Evolutionary conservation across 495 filamentous ascomycete species (phyloP).

Genomic region (Penicillium arizonense): DNA sequence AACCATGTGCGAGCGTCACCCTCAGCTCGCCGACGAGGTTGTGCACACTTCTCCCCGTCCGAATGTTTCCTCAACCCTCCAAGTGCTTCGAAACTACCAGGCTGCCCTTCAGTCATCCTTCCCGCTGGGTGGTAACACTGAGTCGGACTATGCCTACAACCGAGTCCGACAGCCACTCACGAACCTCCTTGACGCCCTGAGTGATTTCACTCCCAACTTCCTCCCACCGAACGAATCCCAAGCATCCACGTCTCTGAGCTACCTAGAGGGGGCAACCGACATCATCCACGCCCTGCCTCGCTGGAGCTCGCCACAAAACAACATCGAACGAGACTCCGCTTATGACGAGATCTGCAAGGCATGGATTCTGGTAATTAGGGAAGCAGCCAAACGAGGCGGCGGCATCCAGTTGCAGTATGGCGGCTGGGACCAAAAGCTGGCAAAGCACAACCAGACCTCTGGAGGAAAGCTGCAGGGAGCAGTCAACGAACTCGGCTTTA

Average conservation of each 20-base stretch:
- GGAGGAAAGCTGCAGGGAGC: conserved; percentile 80
- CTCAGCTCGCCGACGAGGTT: conserved; percentile 71
- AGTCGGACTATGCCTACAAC: conserved; percentile 93
- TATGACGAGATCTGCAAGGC: conserved; percentile 95
- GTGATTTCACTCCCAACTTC: conserved; percentile 93
- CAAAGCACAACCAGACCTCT: conserved; percentile 85
- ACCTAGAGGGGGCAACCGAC: conserved; percentile 84
- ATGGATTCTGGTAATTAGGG: conserved; percentile 88
- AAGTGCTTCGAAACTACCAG: conserved; percentile 80
- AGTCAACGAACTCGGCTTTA: conserved; percentile 69
- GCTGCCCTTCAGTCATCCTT: conserved; percentile 73
- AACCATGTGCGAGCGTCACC: conserved; percentile 85
- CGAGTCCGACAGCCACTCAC: conserved; percentile 79
- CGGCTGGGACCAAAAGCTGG: conserved; percentile 87
- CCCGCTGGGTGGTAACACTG: conserved; percentile 77
- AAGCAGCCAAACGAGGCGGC: conserved; percentile 86
- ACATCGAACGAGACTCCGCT: conserved; percentile 86
- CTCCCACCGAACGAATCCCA: conserved; percentile 89
- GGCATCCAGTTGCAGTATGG: conserved; percentile 89
- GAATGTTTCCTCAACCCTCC: conserved; percentile 72
- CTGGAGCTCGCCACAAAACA: conserved; percentile 82
- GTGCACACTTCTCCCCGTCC: conserved; percentile 83
- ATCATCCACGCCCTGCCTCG: conserved; percentile 85
- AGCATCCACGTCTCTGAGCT: conserved; percentile 72
- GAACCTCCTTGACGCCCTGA: conserved; percentile 81